Evolutionary conservation across 768 basidiomycete species (phyloP).

Genomic region (Mrakia hoshinonis): DNA sequence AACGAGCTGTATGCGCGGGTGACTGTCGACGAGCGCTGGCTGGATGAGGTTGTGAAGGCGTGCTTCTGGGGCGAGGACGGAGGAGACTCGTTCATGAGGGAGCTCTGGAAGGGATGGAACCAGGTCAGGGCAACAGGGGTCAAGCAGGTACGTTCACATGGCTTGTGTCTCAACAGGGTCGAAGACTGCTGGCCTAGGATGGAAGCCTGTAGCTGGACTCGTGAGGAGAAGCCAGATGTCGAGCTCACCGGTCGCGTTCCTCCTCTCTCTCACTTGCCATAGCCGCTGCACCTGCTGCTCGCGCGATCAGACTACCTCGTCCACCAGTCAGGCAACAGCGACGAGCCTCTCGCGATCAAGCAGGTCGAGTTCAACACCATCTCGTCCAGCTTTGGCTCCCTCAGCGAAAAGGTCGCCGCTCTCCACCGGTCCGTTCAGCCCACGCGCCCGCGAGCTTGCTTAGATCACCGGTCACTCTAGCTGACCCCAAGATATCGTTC

Average conservation of each 20-base stretch:
- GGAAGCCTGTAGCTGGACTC: background rate
- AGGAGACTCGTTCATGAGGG: slow-evolving; percentile 69
- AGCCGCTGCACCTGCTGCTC: slow-evolving; percentile 79
- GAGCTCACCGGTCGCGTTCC: background rate
- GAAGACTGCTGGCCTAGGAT: background rate
- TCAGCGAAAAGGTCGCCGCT: slow-evolving; percentile 50
- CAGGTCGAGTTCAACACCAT: slow-evolving; percentile 99
- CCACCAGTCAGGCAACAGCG: slow-evolving; percentile 45
- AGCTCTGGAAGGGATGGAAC: slow-evolving; percentile 82
- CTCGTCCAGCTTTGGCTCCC: slow-evolving; percentile 75
- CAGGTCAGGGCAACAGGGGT: slow-evolving; percentile 57
- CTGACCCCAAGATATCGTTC: background rate
- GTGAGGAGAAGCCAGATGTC: background rate
- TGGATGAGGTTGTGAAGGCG: slow-evolving; percentile 60
- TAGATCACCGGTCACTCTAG: background rate
- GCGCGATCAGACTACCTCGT: slow-evolving; percentile 93
- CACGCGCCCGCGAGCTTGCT: background rate
- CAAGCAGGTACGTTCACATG: slow-evolving; percentile 47
- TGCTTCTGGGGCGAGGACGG: slow-evolving; percentile 57
- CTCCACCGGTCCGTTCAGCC: slow-evolving; percentile 61
- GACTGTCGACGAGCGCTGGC: slow-evolving; percentile 65
- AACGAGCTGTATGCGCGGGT: slow-evolving; percentile 78
- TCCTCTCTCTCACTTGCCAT: background rate
- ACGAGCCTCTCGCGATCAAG: slow-evolving; percentile 49
- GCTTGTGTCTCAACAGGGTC: too few relatives aligned